These are phyloP conservation scores for Neofusicoccum umdonicola DNA, from an alignment of 2,329 filamentous ascomycete species.

Conservation along the genomic window DNA sequence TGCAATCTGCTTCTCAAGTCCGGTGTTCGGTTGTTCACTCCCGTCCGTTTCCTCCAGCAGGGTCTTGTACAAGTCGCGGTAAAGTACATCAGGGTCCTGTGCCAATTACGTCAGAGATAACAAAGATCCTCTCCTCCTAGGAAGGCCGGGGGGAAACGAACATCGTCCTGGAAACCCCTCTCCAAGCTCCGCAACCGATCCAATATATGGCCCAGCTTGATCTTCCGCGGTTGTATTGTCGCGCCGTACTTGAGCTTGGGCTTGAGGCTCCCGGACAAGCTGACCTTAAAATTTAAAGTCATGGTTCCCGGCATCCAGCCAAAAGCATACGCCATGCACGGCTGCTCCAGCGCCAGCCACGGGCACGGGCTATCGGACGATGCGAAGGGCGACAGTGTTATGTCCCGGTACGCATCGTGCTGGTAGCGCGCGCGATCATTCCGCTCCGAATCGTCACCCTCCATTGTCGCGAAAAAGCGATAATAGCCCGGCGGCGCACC, in stretches of 20 bases:
- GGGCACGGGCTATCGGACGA: conserved; percentile 44
- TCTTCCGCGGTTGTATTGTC: conserved; percentile 59
- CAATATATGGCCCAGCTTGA: conserved; percentile 53
- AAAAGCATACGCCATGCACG: conserved; percentile 67
- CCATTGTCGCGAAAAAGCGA: conserved; percentile 42
- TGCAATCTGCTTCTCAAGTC: conserved; percentile 68
- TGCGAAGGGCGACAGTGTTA: conserved; percentile 38
- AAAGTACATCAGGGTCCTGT: conserved; percentile 40
- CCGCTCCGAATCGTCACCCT: conserved; percentile 35
- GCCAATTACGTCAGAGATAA: conserved; percentile 31
- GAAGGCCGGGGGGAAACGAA: conserved; percentile 28
- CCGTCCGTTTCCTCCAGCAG: conserved; percentile 67
- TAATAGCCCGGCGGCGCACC: conserved; percentile 37
- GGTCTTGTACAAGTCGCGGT: conserved; percentile 64
- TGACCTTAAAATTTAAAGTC: conserved; percentile 68
- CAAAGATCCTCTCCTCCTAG: not conserved
- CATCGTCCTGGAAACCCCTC: conserved; percentile 41
- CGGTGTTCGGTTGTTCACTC: conserved; percentile 55
- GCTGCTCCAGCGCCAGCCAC: conserved; percentile 73
- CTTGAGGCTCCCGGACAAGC: conserved; percentile 56
- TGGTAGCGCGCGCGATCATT: conserved; percentile 38
- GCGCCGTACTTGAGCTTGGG: conserved; percentile 58
- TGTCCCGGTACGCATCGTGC: conserved; percentile 35
- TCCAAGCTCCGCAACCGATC: conserved; percentile 44
- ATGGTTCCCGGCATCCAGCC: conserved; percentile 67